A percentile compares a stretch with the other conserved stretches of the same genome.
These are phyloP conservation scores for Umbelopsis vinacea DNA, from an alignment of 192 early-diverging fungal species.

Conservation along the genomic window DNA sequence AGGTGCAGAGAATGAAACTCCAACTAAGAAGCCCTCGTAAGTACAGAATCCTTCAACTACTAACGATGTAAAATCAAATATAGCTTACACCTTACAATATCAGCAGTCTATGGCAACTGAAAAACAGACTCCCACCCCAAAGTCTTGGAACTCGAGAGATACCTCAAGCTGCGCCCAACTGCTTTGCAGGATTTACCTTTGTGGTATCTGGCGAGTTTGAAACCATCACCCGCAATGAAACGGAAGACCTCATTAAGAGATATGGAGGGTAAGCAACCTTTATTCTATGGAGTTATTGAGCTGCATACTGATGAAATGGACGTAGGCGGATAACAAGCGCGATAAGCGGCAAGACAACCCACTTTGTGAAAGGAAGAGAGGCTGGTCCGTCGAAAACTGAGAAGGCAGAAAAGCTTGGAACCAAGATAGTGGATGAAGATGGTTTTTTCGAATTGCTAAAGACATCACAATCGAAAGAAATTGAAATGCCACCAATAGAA, in stretches of 20 bases:
- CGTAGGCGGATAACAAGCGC: conserved; percentile 71
- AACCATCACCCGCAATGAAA: conserved; percentile 75
- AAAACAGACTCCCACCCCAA: conserved; percentile 28
- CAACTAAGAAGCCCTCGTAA: conserved; percentile 1
- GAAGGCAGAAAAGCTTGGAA: conserved; percentile 72
- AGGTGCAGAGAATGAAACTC: background rate
- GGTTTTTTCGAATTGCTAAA: conserved; percentile 81
- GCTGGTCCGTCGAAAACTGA: conserved; percentile 83
- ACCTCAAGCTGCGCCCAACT: conserved; percentile 32
- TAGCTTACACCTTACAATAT: background rate
- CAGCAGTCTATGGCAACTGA: conserved; percentile 29
- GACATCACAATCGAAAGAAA: conserved; percentile 47
- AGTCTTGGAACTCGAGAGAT: conserved; percentile 36
- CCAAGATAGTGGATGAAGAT: conserved; percentile 83
- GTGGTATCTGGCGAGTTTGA: conserved; percentile 93
- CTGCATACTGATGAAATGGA: background rate
- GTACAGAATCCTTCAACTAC: background rate
- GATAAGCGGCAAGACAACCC: conserved; percentile 83
- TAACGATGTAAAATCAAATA: background rate
- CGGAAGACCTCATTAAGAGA: conserved; percentile 82
- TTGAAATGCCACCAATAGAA: conserved; percentile 31
- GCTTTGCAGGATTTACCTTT: conserved; percentile 73
- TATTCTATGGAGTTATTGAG: background rate
- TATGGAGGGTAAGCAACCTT: conserved; percentile 71
- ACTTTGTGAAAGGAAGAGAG: conserved; percentile 85